Conservation (phyloP, 192 early-diverging fungal species). For the Coemansia sp. region DNA sequence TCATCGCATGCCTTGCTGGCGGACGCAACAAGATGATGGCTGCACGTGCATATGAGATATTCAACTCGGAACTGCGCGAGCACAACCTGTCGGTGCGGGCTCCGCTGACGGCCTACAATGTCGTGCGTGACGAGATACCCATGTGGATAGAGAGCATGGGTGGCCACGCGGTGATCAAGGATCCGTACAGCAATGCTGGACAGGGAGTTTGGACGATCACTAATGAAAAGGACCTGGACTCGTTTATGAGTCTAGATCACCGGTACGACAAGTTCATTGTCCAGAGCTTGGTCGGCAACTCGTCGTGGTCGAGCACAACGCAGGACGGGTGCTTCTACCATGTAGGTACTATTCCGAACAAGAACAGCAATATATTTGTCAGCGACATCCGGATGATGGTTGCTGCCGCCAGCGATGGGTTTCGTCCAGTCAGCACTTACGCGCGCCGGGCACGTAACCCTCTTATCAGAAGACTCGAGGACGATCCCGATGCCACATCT, state of each 20-base stretch:
- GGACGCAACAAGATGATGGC: constrained; percentile 93
- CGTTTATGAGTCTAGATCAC: constrained; percentile 74
- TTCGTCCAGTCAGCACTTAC: constrained; percentile 81
- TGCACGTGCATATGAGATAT: constrained; percentile 80
- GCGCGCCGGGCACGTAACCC: constrained; percentile 76
- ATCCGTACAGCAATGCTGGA: constrained; percentile 85
- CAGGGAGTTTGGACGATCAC: constrained; percentile 93
- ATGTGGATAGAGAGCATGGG: constrained; percentile 83
- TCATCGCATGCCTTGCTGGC: constrained; percentile 81
- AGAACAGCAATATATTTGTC: constrained; percentile 84
- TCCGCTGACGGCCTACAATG: constrained; percentile 86
- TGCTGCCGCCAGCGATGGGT: constrained; percentile 70
- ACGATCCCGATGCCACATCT: constrained; percentile 56
- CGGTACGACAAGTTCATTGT: constrained; percentile 93
- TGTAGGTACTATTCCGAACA: constrained; percentile 89
- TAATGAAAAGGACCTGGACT: constrained; percentile 66
- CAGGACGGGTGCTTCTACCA: constrained; percentile 82
- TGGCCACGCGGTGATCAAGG: constrained; percentile 80
- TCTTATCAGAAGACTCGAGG: constrained; percentile 58
- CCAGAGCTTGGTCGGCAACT: constrained; percentile 83
- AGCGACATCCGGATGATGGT: constrained; percentile 87
- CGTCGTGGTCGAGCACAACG: constrained; percentile 76
- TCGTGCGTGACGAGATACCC: constrained; percentile 77
- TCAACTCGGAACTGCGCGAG: constrained; percentile 75
- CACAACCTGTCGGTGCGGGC: constrained; percentile 66